Conservation (phyloP, 495 filamentous ascomycete species). For the Penicillium simplicissimum region DNA sequence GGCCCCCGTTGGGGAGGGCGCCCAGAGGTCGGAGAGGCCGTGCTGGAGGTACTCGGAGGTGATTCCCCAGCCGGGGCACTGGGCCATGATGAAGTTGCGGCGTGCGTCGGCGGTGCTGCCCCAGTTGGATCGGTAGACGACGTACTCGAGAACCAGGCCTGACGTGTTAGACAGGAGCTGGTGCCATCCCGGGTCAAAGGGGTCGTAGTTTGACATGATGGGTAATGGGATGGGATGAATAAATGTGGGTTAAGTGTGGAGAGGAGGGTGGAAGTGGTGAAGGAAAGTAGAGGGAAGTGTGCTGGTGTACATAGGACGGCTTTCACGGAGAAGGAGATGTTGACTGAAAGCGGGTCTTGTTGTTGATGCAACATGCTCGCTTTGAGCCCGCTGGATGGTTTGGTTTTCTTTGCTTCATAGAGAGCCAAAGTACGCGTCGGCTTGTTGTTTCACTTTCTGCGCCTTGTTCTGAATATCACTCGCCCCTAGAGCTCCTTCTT, state of each 20-base stretch:
- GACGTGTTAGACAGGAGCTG: slow-evolving; percentile 21
- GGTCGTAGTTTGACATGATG: not conserved
- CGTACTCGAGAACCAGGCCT: slow-evolving; percentile 19
- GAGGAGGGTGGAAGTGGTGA: not conserved
- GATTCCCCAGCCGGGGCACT: slow-evolving; percentile 26
- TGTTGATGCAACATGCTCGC: not conserved
- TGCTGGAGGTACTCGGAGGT: slow-evolving; percentile 23
- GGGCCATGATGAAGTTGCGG: slow-evolving; percentile 14
- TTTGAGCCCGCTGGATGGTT: not conserved
- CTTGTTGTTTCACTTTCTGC: slow-evolving; percentile 27
- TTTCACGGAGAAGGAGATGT: not conserved
- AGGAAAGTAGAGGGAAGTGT: not conserved
- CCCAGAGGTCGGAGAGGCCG: slow-evolving; percentile 15
- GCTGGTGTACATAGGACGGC: not conserved
- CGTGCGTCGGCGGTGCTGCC: not conserved
- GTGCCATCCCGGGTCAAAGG: slow-evolving; percentile 19
- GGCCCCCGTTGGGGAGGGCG: not conserved
- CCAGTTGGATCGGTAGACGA: slow-evolving; percentile 7
- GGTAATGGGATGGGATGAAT: not conserved
- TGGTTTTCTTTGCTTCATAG: slow-evolving; percentile 15
- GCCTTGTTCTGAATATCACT: slow-evolving; percentile 35
- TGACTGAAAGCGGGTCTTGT: not conserved
- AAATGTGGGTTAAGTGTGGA: not conserved
- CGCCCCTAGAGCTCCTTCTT: slow-evolving; percentile 42
- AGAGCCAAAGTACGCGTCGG: slow-evolving; percentile 36